Evolutionary conservation across 768 basidiomycete genomes (phyloP).

Genomic region (Auricularia cornea): DNA sequence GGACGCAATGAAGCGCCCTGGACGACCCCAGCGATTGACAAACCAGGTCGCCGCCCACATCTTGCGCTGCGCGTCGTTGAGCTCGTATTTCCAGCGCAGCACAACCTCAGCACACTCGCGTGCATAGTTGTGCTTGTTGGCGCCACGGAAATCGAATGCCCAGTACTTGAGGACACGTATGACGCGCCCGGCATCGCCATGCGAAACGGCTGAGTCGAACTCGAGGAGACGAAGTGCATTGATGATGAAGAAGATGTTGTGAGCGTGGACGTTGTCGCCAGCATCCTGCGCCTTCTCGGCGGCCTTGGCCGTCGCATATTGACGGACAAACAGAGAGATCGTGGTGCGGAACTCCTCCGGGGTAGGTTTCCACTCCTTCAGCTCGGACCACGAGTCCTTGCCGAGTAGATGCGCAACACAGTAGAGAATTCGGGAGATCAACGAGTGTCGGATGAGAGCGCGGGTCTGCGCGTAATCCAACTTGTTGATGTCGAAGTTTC

Average conservation of each 20-base stretch:
- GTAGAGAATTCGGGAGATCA: conserved; percentile 20
- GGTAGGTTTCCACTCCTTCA: conserved; percentile 9
- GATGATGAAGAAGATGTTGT: conserved; percentile 21
- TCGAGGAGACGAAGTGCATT: conserved; percentile 21
- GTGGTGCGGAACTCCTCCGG: conserved; percentile 5
- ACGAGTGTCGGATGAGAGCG: conserved; percentile 20
- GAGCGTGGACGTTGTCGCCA: conserved; percentile 13
- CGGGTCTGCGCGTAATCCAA: conserved; percentile 22
- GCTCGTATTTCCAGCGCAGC: conserved; percentile 15
- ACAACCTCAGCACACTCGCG: conserved; percentile 16
- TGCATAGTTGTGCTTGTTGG: conserved; percentile 27
- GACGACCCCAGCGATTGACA: conserved; percentile 19
- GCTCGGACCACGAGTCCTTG: not conserved
- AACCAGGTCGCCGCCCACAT: conserved; percentile 22
- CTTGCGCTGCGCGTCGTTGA: conserved; percentile 7
- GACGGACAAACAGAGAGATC: not conserved
- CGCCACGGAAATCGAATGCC: conserved; percentile 23
- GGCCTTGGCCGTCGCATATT: conserved; percentile 7
- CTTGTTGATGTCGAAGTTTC: conserved; percentile 22
- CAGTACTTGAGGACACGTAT: conserved; percentile 19
- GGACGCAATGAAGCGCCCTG: conserved; percentile 19
- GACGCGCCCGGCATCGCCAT: conserved; percentile 24
- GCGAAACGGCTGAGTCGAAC: conserved; percentile 23
- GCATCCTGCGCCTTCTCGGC: conserved; percentile 8
- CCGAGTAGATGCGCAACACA: conserved; percentile 13